A percentile compares a stretch with the other conserved stretches of the same genome.
phyloP scores from a whole-genome alignment of 805 yeast genomes.

The Pichia californica region DNA sequence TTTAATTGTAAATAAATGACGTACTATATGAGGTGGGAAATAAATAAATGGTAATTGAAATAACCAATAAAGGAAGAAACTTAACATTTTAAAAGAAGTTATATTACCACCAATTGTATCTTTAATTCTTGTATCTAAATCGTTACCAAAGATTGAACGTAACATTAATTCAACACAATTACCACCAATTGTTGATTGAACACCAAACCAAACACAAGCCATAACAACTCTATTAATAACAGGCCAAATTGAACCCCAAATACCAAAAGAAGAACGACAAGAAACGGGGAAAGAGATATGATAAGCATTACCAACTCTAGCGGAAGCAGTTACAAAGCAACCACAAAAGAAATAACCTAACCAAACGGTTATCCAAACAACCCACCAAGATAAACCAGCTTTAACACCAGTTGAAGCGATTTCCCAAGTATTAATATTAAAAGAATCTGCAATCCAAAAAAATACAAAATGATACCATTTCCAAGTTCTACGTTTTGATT shows the following conservation, averaged over 20 bases:
- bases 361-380: conserved; percentile 85
- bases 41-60: conserved; percentile 73
- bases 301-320: conserved; percentile 74
- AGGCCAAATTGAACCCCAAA: conserved; percentile 85
- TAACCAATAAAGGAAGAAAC: conserved; percentile 79
- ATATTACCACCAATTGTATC: conserved; percentile 50
- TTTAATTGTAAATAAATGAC: conserved; percentile 80
- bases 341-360: conserved; percentile 71
- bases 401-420: conserved; percentile 81
- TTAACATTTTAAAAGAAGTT: conserved; percentile 65
- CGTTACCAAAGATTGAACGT: conserved; percentile 64
- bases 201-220: conserved; percentile 77
- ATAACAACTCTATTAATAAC: conserved; percentile 81
- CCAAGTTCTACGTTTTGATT: conserved; percentile 72
- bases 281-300: conserved; percentile 84
- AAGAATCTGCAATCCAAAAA: conserved; percentile 87
- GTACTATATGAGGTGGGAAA: conserved; percentile 73
- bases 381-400: conserved; percentile 85
- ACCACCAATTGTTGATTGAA: conserved; percentile 81
- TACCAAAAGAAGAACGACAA: conserved; percentile 77
- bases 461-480: conserved; percentile 72
- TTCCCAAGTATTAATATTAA: conserved; percentile 87
- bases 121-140: conserved; percentile 55
- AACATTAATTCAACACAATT: conserved; percentile 76
- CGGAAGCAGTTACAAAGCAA: conserved; percentile 59